Evolutionary conservation across 176 grass and related monocot species (phyloP).

Genomic region (Tillandsia leiboldiana): DNA sequence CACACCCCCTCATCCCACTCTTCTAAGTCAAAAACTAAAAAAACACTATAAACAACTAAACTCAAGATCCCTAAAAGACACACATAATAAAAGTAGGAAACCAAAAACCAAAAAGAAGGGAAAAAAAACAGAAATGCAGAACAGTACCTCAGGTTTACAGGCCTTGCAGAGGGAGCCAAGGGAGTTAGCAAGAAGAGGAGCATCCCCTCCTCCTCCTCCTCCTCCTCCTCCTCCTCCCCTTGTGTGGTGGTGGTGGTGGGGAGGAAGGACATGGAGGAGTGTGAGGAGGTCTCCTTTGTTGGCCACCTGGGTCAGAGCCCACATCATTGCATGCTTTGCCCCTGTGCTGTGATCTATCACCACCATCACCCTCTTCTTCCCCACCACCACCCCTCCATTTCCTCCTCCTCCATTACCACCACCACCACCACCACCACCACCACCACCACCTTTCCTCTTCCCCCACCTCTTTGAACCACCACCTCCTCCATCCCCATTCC

Average conservation of each 20-base stretch:
- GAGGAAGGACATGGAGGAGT: constrained; percentile 68
- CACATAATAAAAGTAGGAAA: no score
- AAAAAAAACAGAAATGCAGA: constrained; percentile 4
- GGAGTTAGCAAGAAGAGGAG: constrained; percentile 54
- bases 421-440: constrained; percentile 20
- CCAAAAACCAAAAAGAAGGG: not conserved
- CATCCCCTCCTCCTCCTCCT: constrained; percentile 27
- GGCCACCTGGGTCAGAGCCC: constrained; percentile 85
- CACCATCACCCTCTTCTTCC: constrained; percentile 89
- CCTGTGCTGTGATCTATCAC: constrained; percentile 66
- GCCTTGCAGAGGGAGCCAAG: constrained; percentile 79
- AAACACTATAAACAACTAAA: no score
- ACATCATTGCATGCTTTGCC: constrained; percentile 97
- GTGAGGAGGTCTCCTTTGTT: constrained; percentile 82
- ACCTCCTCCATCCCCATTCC: constrained; percentile 20
- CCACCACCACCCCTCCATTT: constrained; percentile 17
- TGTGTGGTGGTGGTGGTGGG: constrained; percentile 4
- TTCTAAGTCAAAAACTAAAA: no score
- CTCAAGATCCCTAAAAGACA: no score
- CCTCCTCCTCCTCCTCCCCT: not conserved
- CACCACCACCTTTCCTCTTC: constrained; percentile 35
- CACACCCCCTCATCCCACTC: no score
- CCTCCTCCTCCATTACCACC: constrained; percentile 8
- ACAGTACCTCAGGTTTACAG: constrained; percentile 70
- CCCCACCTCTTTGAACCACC: constrained; percentile 66